A percentile compares a stretch with the other conserved stretches of the same genome.
These are phyloP conservation scores for Vigna nakashimae DNA, from an alignment of 306 rosid species.

Conservation along the genomic window DNA sequence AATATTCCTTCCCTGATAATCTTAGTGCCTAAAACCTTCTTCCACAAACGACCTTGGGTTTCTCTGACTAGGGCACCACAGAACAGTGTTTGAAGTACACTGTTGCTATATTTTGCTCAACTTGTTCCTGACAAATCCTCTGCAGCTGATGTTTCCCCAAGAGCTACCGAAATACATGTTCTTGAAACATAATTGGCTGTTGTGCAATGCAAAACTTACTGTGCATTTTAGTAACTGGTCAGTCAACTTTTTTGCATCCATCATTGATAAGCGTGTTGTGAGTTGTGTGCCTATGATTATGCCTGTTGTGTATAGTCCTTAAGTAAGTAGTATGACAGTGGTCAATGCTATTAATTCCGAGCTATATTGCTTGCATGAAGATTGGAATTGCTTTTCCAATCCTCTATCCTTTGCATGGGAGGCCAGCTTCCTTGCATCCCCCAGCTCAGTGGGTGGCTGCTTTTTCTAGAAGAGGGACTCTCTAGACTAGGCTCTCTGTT, in stretches of 20 bases:
- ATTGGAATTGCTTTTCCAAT: not conserved
- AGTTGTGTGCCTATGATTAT: not conserved
- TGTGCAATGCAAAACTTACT: not conserved
- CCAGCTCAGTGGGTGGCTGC: not conserved
- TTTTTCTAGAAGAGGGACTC: not conserved
- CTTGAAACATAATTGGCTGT: not conserved
- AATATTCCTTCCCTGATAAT: not conserved
- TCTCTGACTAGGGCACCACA: not conserved
- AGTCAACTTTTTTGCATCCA: not conserved
- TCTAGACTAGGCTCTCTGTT: not conserved
- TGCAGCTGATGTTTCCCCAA: not conserved
- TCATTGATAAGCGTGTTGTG: not conserved
- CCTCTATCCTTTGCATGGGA: conserved; percentile 13
- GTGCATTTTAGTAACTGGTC: not conserved
- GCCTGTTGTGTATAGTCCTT: not conserved
- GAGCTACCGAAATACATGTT: not conserved
- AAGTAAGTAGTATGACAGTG: not conserved
- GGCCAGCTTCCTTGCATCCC: not conserved
- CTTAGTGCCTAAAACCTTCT: too few relatives aligned
- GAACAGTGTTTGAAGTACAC: not conserved
- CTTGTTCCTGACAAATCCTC: not conserved
- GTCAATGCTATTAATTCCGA: not conserved
- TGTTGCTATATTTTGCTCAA: not conserved
- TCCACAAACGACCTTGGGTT: too few relatives aligned
- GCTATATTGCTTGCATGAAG: not conserved